phyloP scores from a whole-genome alignment of 768 basidiomycete species.

The Asterophora parasitica region DNA sequence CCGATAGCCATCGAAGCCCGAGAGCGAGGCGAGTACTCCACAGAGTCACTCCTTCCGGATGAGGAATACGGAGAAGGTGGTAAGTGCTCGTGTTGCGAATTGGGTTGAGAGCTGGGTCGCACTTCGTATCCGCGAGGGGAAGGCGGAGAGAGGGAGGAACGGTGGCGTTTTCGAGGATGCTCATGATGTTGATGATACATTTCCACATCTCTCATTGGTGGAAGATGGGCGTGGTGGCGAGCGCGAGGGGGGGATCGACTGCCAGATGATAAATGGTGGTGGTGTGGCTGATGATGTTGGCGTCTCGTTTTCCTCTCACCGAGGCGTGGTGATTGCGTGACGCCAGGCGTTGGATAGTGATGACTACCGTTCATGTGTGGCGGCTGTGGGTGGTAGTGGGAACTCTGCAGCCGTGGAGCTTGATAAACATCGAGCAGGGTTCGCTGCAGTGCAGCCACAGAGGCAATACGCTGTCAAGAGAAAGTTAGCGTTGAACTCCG shows the following conservation, averaged over 20 bases:
- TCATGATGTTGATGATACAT: conserved; percentile 37
- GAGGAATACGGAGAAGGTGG: conserved; percentile 76
- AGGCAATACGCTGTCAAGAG: conserved; percentile 58
- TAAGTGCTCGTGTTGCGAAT: conserved; percentile 39
- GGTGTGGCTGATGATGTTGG: conserved; percentile 27
- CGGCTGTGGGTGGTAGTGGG: conserved; percentile 16
- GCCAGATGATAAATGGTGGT: conserved; percentile 20
- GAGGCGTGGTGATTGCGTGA: conserved; percentile 31
- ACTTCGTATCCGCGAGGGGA: conserved; percentile 39
- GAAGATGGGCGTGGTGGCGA: conserved; percentile 25
- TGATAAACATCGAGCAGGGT: conserved; percentile 64
- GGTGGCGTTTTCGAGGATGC: conserved; percentile 55
- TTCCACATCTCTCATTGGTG: conserved; percentile 29
- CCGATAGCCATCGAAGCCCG: conserved; percentile 78
- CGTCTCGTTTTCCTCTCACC: conserved; percentile 30
- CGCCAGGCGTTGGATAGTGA: conserved; percentile 35
- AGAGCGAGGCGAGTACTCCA: conserved; percentile 66
- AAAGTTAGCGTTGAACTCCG: conserved; percentile 1
- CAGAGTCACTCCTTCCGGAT: conserved; percentile 58
- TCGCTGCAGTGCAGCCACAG: conserved; percentile 64
- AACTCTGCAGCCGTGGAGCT: conserved; percentile 19
- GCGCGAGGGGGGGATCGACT: conserved; percentile 37
- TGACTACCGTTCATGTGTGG: conserved; percentile 28
- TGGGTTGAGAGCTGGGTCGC: conserved; percentile 27
- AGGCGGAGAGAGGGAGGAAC: conserved; percentile 54